Evolutionary conservation across 2,329 filamentous ascomycete species (phyloP), one percentile per base, ranked within the genome.

Genomic region (Raffaelea ambrosiae): DNA sequence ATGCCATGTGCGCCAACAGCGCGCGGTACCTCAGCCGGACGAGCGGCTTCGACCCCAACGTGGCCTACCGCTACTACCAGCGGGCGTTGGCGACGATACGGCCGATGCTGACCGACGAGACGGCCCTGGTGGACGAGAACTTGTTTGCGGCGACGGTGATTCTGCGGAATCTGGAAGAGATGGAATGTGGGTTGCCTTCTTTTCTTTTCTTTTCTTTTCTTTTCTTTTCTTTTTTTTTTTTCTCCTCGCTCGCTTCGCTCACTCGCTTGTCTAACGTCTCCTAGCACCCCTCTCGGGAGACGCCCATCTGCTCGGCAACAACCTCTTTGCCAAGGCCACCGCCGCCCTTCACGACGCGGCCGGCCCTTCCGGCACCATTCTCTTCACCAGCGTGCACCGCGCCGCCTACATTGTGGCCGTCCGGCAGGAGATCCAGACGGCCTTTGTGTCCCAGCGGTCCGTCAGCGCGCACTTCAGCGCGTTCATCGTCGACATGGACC

Each of bases 61-160:
- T 48, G 3, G 23, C 47, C 3, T 43, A 46, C 26, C 36, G 22
- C 4, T 49, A 46, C 31, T 44, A 49, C 19, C 43, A 44, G 20
- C 13, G 29, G 5, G 41, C 43, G 16, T 26, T 49, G 7, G n/a
- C 7, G 3, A 19, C 39, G 7, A 20, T 49, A 5, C 23, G 42
- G 16, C 47, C 43, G 7, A 45, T 49, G 23, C 43, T 49, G 4
- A 38, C 5, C 36, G 43, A 49, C 31, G 43, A 44, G 20, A 29
- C 29, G 9, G 36, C 47, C 8, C 14, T 46, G 16, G 21, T 49
- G 13, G 47, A 49, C 39, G 47, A 49, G 38, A 44, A 44, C 21
- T 19, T 49, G 14, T 49, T 40, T 43, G 47, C 47, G 3, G 47
- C 47, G 3, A 46, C 47, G 3, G 47, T 49, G 4, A 49, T 49